Percentiles rank a stretch among this genome's conserved stretches.
Conservation (phyloP, 139 green algal species). For the Nannochloris sp. region DNA sequence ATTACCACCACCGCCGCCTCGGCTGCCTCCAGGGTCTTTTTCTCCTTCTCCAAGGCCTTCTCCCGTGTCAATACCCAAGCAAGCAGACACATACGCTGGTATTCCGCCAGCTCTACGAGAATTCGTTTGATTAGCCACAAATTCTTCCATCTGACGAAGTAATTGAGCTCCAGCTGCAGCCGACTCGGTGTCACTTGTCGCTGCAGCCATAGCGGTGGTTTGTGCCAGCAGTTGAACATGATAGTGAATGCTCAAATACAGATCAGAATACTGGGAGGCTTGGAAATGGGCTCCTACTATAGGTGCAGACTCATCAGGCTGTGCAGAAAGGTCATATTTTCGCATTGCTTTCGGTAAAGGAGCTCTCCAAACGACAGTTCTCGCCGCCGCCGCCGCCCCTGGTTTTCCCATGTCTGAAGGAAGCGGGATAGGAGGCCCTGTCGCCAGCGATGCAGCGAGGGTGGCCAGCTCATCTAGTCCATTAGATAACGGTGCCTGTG, state of each 20-base stretch:
- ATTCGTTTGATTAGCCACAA: neutral
- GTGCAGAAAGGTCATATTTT: neutral
- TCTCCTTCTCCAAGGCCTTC: neutral
- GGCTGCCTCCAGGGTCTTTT: neutral
- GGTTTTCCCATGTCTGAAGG: neutral
- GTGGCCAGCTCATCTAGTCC: no score
- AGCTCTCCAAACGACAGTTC: slow-evolving; percentile 5
- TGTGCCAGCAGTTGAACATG: slow-evolving; percentile 25
- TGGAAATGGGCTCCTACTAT: neutral
- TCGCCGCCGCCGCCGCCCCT: neutral
- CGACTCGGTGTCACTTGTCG: neutral
- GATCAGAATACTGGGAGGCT: slow-evolving; percentile 14
- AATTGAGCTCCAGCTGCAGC: neutral
- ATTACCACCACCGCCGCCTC: neutral
- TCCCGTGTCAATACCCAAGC: neutral
- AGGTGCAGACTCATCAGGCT: neutral
- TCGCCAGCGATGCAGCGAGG: slow-evolving; percentile 8
- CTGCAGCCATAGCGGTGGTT: neutral
- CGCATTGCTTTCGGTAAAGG: slow-evolving; percentile 2
- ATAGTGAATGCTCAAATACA: slow-evolving; percentile 21
- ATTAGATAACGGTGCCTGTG: no score
- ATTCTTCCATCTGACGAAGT: neutral
- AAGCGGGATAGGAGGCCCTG: neutral
- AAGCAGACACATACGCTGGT: slow-evolving; percentile 10
- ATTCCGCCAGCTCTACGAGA: slow-evolving; percentile 2